Evolutionary conservation across 2,329 filamentous ascomycete species (phyloP), one percentile per base, ranked within the genome.

Genomic region (Fusarium newnesense): DNA sequence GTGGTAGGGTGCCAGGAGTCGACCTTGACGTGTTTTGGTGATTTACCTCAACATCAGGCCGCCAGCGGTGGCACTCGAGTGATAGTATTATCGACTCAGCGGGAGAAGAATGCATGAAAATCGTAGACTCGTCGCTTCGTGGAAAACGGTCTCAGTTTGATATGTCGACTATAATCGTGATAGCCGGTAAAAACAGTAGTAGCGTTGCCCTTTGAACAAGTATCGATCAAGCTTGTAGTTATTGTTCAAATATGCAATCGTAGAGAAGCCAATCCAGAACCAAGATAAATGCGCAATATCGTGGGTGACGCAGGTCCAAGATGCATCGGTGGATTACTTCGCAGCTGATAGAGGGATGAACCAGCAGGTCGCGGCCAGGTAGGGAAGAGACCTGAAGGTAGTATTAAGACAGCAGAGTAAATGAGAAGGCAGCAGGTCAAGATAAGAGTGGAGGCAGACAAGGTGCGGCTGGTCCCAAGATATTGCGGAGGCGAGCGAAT

Each of bases 401-500:
- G 70, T 72, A 70, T 67, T 46, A 67, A 60, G 61, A 58, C 54
- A 64, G 49, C 54, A 70, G 58, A 66, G 44, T 73, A 60, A 37
- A 40, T 36, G 56, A 74, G 71, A 60, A 59, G 60, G 64, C 43
- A 68, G 53, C 43, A 72, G 65, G 72, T 69, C 40, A 53, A 75
- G 72, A 75, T 67, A 74, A 72, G 70, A 75, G 76, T 76, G 76
- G 74, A 77, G 65, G 71, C 43, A 52, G 68, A 71, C 72, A 69
- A 76, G 73, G 76, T 75, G 76, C 76, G 61, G 73, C 66, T 74
- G 74, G 72, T 77, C 75, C 67, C 76, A 77, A 77, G 76, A 77
- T 77, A 77, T 78, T 76, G 76, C 75, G 76, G 76, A 77, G 76
- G 76, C 74, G 76, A 77, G 67, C 70, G 61, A 60, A 53, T 68